phyloP scores from a whole-genome alignment of 2,329 filamentous ascomycete genomes.

The Ceratocystis papillata region DNA sequence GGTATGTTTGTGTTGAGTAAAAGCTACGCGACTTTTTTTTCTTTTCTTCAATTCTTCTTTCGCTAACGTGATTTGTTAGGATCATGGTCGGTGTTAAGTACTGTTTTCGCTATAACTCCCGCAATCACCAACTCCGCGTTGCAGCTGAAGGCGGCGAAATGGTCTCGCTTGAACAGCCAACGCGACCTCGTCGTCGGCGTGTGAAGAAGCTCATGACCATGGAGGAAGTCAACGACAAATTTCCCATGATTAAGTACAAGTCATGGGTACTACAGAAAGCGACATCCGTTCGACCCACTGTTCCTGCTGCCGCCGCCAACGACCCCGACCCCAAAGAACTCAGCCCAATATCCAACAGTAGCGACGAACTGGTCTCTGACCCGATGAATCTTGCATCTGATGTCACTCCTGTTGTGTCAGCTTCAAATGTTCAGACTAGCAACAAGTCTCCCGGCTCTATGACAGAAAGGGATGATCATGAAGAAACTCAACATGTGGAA shows the following conservation, averaged over 20 bases:
- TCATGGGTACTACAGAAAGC: constrained; percentile 59
- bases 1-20: constrained; percentile 47
- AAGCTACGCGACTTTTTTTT: constrained; percentile 13
- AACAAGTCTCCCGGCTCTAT: constrained; percentile 1
- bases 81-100: constrained; percentile 99
- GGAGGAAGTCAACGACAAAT: constrained; percentile 97
- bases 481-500: constrained; percentile 25
- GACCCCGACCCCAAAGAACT: not conserved
- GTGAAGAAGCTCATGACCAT: constrained; percentile 99
- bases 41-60: not conserved
- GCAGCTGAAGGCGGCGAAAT: constrained; percentile 70
- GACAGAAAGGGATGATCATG: constrained; percentile 26
- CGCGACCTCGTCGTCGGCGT: constrained; percentile 67
- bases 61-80: constrained; percentile 43
- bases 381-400: not conserved
- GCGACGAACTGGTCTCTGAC: not conserved
- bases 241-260: constrained; percentile 94
- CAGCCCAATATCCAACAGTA: not conserved
- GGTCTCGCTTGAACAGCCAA: constrained; percentile 78
- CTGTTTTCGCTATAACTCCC: constrained; percentile 95
- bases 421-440: not conserved
- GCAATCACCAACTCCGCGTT: constrained; percentile 68
- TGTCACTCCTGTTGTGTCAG: not conserved
- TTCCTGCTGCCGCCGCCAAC: not conserved
- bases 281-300: constrained; percentile 26